Evolutionary conservation across 768 basidiomycete species (phyloP), one percentile per base, ranked within the genome.

Genomic region (Mycena chlorophos): DNA sequence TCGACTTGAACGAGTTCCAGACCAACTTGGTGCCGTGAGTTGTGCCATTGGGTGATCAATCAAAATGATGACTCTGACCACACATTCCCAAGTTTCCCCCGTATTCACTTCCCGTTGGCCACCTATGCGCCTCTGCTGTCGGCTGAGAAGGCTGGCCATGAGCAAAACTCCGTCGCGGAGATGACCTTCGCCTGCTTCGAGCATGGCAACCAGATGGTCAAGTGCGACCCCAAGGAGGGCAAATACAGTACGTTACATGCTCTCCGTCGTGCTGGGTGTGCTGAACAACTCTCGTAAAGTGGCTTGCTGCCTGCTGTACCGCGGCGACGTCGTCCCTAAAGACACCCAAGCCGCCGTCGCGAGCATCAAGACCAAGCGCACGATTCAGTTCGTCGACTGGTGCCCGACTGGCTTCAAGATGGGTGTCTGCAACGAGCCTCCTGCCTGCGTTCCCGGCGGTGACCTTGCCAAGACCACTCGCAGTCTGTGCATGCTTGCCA

Each of bases 161-260:
- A 98, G 72, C 91, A 94, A 74, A 97, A 98, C 80, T 91, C 94
- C 4, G 96, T 98, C 30, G 85, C 92, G 43, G 95, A 98, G 67
- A 98, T 98, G 94, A 98, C 96, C 61, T 94, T 91, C 78, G 86
- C 94, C 49, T 98, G 94, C 81, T 98, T 98, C 75, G 96, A 98
- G 77, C 80, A 83, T 58, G 94, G 93, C 57, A 95, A 94, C 75
- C 96, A 98, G 75, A 94, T 98, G 94, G 94, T 85, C 57, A 84
- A 83, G 70, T 98, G 96, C 68, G 96, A 98, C 69, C 95, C 96
- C 62, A 88, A 88, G 68, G 92, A 97, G 68, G 96, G 96, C 71
- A 98, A 98, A 86, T 98, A 98, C 78, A 98, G 94, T 90, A 65
- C 46, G 87, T 78, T n/a, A 39, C 54, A 6, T 55, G 51, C 20